phyloP scores from a whole-genome alignment of 805 yeast species.

The Lipomyces orientalis region DNA sequence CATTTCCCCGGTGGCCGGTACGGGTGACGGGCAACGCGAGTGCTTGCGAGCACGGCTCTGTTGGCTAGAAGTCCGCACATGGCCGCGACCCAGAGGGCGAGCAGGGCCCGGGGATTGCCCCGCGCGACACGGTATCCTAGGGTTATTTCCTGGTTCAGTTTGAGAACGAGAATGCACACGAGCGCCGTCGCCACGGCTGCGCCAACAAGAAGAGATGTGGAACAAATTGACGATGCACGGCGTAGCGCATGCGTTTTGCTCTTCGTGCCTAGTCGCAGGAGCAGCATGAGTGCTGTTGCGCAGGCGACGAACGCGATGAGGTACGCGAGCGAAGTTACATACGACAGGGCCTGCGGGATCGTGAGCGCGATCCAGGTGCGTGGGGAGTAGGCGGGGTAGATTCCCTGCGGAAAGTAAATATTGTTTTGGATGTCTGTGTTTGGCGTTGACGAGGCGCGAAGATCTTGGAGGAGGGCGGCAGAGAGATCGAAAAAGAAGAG shows the following conservation, averaged over 20 bases:
- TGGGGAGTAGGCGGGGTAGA: slow-evolving; percentile 18
- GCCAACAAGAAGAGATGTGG: slow-evolving; percentile 16
- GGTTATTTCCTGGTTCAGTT: slow-evolving; percentile 20
- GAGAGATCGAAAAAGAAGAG: slow-evolving; percentile 29
- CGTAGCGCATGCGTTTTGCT: slow-evolving; percentile 8
- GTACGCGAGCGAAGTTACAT: slow-evolving; percentile 13
- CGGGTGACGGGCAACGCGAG: background rate
- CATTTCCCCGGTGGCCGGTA: background rate
- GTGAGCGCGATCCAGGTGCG: background rate
- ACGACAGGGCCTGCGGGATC: slow-evolving; percentile 20
- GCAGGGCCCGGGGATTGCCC: slow-evolving; percentile 2
- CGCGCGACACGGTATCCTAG: slow-evolving; percentile 16
- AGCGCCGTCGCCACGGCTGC: slow-evolving; percentile 8
- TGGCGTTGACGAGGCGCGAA: slow-evolving; percentile 5
- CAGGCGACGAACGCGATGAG: slow-evolving; percentile 20
- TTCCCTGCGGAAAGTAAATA: slow-evolving; percentile 21
- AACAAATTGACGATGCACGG: slow-evolving; percentile 7
- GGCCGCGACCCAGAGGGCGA: slow-evolving; percentile 7
- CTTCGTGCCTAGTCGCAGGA: background rate
- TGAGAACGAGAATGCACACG: background rate
- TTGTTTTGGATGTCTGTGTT: slow-evolving; percentile 25
- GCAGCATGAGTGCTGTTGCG: background rate
- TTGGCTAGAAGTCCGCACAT: slow-evolving; percentile 2
- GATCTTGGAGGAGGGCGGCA: slow-evolving; percentile 14
- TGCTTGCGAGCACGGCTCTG: background rate